Evolutionary conservation across 2,329 filamentous ascomycete species (phyloP).

Genomic region (Neopestalotiopsis clavispora): DNA sequence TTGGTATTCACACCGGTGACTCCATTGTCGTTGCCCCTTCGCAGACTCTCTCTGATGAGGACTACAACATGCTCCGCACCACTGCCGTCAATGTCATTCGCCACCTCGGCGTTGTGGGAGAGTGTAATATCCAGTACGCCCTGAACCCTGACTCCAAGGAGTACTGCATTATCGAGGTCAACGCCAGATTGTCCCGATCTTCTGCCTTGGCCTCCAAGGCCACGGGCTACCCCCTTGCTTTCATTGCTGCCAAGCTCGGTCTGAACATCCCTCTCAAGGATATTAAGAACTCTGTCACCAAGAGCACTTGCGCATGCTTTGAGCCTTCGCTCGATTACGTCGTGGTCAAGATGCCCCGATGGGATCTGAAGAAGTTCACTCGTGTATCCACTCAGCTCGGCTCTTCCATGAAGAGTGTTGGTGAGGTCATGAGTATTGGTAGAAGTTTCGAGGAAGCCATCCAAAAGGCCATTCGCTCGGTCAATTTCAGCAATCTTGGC

Average conservation of each 20-base stretch:
- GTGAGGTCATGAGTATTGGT: conserved; percentile 98
- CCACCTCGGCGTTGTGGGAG: conserved; percentile 94
- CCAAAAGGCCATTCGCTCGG: conserved; percentile 94
- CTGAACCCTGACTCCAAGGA: conserved; percentile 93
- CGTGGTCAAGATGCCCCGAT: conserved; percentile 97
- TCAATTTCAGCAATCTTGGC: conserved; percentile 93
- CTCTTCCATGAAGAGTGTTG: conserved; percentile 99
- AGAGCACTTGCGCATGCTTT: conserved; percentile 95
- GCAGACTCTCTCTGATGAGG: conserved; percentile 94
- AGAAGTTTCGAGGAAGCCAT: conserved; percentile 97
- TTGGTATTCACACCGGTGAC: conserved; percentile 97
- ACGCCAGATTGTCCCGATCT: conserved; percentile 92
- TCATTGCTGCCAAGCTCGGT: conserved; percentile 95
- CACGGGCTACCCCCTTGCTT: conserved; percentile 93
- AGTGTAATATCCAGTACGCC: conserved; percentile 99
- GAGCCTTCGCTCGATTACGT: conserved; percentile 98
- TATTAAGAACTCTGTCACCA: conserved; percentile 94
- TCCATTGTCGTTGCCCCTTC: conserved; percentile 98
- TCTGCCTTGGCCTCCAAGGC: conserved; percentile 96
- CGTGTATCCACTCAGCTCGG: conserved; percentile 94
- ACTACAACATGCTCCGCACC: conserved; percentile 98
- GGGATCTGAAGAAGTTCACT: conserved; percentile 99
- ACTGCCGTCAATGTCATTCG: conserved; percentile 97
- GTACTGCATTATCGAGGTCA: conserved; percentile 99
- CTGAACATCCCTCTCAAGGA: conserved; percentile 94